A percentile compares a stretch with the other conserved stretches of the same genome.
These are phyloP conservation scores for Ophiostoma angusticollis DNA, from an alignment of 2,329 filamentous ascomycete genomes.

Conservation along the genomic window DNA sequence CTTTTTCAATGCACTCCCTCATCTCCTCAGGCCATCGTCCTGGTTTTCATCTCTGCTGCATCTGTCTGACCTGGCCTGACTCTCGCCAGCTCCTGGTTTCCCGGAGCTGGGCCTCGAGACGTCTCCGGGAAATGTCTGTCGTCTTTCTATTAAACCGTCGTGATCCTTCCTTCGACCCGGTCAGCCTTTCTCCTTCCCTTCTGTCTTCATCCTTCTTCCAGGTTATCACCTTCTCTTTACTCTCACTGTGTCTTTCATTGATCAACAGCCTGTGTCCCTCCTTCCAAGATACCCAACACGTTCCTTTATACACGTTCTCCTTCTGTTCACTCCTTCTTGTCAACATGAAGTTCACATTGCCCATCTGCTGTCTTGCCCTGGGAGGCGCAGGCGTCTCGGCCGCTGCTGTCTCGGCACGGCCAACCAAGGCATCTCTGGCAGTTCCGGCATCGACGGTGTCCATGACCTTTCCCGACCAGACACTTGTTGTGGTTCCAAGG, in stretches of 20 bases:
- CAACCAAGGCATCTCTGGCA: background rate
- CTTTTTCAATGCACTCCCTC: no score
- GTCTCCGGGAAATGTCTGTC: no score
- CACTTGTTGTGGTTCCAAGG: no score
- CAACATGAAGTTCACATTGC: background rate
- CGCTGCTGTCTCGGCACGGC: background rate
- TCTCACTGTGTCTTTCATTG: background rate
- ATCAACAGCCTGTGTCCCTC: no score
- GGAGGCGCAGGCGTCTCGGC: background rate
- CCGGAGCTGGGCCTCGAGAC: no score
- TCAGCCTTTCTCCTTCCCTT: background rate
- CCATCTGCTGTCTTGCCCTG: background rate
- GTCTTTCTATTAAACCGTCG: background rate
- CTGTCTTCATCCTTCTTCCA: background rate
- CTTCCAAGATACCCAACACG: no score
- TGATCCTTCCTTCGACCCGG: background rate
- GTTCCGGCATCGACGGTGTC: no score
- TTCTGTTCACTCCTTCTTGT: background rate
- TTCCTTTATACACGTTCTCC: background rate
- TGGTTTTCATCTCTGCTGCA: no score
- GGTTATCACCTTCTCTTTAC: background rate
- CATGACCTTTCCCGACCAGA: background rate
- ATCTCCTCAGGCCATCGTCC: no score
- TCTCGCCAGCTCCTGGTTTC: no score
- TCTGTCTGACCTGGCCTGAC: no score